phyloP scores from a whole-genome alignment of 805 yeast species.

The Pichia ethanolica region DNA sequence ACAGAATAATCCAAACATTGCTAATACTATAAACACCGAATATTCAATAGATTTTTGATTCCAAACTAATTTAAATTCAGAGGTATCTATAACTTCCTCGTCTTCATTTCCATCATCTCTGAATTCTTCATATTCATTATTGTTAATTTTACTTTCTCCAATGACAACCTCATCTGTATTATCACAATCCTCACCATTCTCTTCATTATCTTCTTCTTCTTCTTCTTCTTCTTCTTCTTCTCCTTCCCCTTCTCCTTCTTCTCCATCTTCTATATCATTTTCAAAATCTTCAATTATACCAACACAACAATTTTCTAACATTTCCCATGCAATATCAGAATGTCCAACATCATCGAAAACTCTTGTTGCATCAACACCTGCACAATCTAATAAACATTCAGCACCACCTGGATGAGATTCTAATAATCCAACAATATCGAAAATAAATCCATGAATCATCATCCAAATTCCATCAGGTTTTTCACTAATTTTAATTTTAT shows the following conservation, averaged over 20 bases:
- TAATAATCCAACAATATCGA: constrained; percentile 49
- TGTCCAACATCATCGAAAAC: constrained; percentile 66
- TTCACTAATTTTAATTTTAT: neutral
- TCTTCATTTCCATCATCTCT: neutral
- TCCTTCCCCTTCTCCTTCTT: constrained; percentile 12
- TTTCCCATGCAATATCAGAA: constrained; percentile 78
- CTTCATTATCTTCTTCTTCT: neutral
- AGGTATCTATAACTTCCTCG: neutral
- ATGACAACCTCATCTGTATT: too few relatives aligned
- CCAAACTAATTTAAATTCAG: constrained; percentile 1
- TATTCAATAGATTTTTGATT: constrained; percentile 1
- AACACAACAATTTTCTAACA: constrained; percentile 71
- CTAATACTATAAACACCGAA: constrained; percentile 14
- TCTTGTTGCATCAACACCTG: constrained; percentile 70
- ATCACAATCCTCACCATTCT: too few relatives aligned
- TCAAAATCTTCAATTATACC: constrained; percentile 49
- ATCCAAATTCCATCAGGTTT: constrained; percentile 57
- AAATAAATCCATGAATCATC: constrained; percentile 62
- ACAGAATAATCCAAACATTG: constrained; percentile 21
- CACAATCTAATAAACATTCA: constrained; percentile 70
- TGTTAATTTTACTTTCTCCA: too few relatives aligned
- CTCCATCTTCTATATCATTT: neutral
- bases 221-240: constrained; percentile 1
- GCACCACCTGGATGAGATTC: constrained; percentile 79
- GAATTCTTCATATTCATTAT: neutral